A percentile compares a stretch with the other conserved stretches of the same genome.
Evolutionary conservation across 257 asterid species (phyloP).

Genomic region (Solanum chilense): DNA sequence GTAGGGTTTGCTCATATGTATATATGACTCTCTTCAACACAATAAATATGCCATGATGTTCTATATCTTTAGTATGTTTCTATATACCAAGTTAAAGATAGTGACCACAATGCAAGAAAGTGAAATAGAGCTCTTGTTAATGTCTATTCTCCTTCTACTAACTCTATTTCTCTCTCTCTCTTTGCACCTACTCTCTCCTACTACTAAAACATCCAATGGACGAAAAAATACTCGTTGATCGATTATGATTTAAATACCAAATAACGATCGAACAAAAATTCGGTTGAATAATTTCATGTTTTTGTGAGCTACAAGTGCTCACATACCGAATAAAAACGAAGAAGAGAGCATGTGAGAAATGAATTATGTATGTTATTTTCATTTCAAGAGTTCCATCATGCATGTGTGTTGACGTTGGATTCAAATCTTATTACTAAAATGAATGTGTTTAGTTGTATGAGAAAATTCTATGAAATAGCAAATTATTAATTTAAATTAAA

Average conservation of each 20-base stretch:
- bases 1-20: not conserved
- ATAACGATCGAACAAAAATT: not conserved
- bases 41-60: not conserved
- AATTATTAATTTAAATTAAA: too few relatives aligned
- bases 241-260: not conserved
- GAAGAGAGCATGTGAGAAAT: not conserved
- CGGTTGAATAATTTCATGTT: not conserved
- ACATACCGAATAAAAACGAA: not conserved
- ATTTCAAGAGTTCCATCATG: not conserved
- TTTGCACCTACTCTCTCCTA: not conserved
- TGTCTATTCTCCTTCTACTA: not conserved
- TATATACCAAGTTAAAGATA: not conserved
- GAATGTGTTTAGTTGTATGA: not conserved
- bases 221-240: not conserved
- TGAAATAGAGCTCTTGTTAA: slow-evolving; percentile 21
- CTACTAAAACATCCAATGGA: not conserved
- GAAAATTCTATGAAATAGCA: too few relatives aligned
- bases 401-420: not conserved
- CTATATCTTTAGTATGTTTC: not conserved
- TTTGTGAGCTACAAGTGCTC: not conserved
- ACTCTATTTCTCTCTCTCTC: not conserved
- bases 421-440: not conserved
- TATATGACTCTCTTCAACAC: not conserved
- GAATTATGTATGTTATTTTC: not conserved
- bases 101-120: not conserved